Evolutionary conservation across 768 basidiomycete genomes (phyloP).

Genomic region (Gautieria morchelliformis): DNA sequence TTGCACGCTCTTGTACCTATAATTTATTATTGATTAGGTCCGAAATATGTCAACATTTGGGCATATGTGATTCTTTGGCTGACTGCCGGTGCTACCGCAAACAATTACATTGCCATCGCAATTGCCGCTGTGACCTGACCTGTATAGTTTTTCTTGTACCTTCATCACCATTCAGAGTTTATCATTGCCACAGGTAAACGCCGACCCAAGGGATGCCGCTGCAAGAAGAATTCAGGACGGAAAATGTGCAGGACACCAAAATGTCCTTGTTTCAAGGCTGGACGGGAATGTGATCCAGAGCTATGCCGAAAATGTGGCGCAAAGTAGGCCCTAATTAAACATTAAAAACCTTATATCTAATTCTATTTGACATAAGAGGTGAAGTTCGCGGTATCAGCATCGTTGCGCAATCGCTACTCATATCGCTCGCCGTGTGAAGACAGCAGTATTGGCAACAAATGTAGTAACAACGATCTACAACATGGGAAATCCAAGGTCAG

Average conservation of each 20-base stretch:
- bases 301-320: conserved; percentile 45
- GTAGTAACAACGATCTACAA: conserved; percentile 44
- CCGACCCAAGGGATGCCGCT: conserved; percentile 50
- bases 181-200: conserved; percentile 34
- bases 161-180: conserved; percentile 8
- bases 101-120: conserved; percentile 43
- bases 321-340: conserved; percentile 26
- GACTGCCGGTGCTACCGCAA: conserved; percentile 42
- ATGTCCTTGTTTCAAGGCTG: conserved; percentile 43
- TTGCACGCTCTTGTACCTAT: background rate
- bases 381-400: too few relatives aligned
- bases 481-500: conserved; percentile 34
- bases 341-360: too few relatives aligned
- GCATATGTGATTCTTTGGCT: conserved; percentile 36
- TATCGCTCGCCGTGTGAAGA: too few relatives aligned
- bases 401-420: too few relatives aligned
- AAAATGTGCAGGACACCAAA: conserved; percentile 26
- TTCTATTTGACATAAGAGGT: too few relatives aligned
- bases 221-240: conserved; percentile 21
- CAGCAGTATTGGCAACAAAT: conserved; percentile 13
- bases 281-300: conserved; percentile 62
- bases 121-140: conserved; percentile 40
- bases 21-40: conserved; percentile 21
- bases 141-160: conserved; percentile 29
- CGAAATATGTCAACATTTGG: conserved; percentile 45